A percentile compares a stretch with the other conserved stretches of the same genome.
phyloP scores from a whole-genome alignment of 148 eudicot species.

The Nepenthes gracilis region DNA sequence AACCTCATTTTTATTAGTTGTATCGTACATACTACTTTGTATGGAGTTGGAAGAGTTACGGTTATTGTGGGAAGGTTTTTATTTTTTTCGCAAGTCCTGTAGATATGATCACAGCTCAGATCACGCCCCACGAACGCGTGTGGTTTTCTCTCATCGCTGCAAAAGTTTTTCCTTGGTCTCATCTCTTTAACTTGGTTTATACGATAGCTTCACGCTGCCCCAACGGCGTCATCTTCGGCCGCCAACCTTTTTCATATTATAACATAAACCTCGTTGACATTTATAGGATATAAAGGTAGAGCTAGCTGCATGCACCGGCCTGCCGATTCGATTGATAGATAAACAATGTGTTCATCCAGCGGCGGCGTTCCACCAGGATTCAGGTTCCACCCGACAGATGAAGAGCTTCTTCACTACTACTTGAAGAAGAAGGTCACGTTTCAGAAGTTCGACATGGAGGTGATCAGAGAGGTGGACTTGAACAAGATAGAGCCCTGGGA shows the following conservation, averaged over 20 bases:
- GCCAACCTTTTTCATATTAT: slow-evolving; percentile 34
- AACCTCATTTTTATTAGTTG: too few relatives aligned
- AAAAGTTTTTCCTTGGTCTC: background rate
- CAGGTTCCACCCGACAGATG: slow-evolving; percentile 92
- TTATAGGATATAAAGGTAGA: background rate
- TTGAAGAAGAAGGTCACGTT: slow-evolving; percentile 80
- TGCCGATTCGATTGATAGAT: too few relatives aligned
- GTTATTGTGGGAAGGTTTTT: too few relatives aligned
- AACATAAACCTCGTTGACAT: background rate
- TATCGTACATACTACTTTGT: too few relatives aligned
- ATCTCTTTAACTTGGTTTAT: slow-evolving; percentile 19
- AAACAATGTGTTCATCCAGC: too few relatives aligned
- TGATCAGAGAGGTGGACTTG: slow-evolving; percentile 80
- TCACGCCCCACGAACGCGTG: background rate
- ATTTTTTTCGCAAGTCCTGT: too few relatives aligned
- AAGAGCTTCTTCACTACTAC: slow-evolving; percentile 84
- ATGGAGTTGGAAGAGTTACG: too few relatives aligned
- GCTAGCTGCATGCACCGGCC: background rate
- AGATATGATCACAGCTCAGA: background rate
- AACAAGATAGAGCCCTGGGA: slow-evolving; percentile 98
- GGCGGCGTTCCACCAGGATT: slow-evolving; percentile 89
- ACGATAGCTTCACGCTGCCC: slow-evolving; percentile 44
- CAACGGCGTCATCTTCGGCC: slow-evolving; percentile 85
- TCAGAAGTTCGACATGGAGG: slow-evolving; percentile 93
- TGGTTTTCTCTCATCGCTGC: too few relatives aligned